Base-by-base conservation (phyloP, 495 filamentous ascomycete genomes). In the Chaetomium fimeti region DNA sequence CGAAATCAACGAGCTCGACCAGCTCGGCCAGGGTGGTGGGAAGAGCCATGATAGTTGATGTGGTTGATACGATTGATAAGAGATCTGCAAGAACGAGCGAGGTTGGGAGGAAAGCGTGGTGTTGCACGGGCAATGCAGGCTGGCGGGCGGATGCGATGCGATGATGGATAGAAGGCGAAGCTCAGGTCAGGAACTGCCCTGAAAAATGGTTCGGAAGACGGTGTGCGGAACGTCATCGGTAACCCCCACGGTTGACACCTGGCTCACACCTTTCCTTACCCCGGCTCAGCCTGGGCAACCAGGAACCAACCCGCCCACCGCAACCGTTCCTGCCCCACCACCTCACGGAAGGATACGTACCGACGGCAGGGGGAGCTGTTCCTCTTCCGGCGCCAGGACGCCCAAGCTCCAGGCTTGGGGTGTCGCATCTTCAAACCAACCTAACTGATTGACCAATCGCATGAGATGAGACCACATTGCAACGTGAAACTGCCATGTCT, bases 1-100 rank as follows among this genome's bases (percentile, higher is more conserved):
- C 75, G 65, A 89, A 82, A 70, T 91, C 88, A 63, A 90, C 71
- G 61, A 72, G 60, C 70, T 82, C 76, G 70, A 70, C 70, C 63
- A 72, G 60, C 70, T 82, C 76, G 71, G 71, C 72, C 28, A 71
- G 61, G 47, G 68, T 55, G 36, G 65, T 63, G 38, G 74, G 27
- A 47, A 76, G 64, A 62, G 71, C 73, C 47, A 79, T 78, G 49
- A 52, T 71, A 61, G 20, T 24, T 29, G 22, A 24, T 43, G 49
- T 25, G 28, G 52, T 43, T 22, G 40, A 60, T 16, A 43, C 22
- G 28, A 55, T 43, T 22, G 29, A 60, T 16, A 53, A 47, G 55
- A 24, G 40, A 64, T 24, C 13, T 45, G 57, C 13, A 62, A 47
- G 28, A 36, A 36, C 32, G 32, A 36, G 16, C 5, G 36, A 18